These are phyloP conservation scores for Crucibulum laeve DNA, from an alignment of 768 basidiomycete genomes.

Conservation along the genomic window DNA sequence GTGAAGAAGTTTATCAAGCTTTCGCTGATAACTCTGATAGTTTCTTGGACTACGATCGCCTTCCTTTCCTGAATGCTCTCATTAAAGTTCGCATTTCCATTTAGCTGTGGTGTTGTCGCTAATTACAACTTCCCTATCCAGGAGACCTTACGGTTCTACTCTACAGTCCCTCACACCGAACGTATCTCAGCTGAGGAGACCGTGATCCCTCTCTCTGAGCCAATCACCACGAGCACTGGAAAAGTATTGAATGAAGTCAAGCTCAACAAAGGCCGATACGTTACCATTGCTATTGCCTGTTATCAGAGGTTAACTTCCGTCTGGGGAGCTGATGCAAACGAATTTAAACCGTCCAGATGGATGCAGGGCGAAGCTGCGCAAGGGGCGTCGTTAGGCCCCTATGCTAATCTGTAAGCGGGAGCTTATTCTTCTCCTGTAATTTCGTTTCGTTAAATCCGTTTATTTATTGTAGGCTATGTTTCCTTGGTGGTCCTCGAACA, in stretches of 20 bases:
- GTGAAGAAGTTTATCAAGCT: not conserved
- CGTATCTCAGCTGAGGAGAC: not conserved
- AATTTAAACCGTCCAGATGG: not conserved
- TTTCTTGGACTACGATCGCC: not conserved
- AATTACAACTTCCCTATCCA: not conserved
- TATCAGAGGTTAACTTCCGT: not conserved
- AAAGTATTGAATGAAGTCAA: not conserved
- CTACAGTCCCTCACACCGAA: not conserved
- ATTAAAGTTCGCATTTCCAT: too few species aligned
- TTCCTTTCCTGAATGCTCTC: not conserved
- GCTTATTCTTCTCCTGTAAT: too few species aligned
- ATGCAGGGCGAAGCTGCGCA: not conserved
- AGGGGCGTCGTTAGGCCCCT: not conserved
- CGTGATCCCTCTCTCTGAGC: not conserved
- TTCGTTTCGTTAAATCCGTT: not conserved
- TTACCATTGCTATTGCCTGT: not conserved
- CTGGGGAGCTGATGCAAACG: not conserved
- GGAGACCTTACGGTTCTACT: not conserved
- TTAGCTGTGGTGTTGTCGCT: too few species aligned
- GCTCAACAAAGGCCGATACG: not conserved
- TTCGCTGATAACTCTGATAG: not conserved
- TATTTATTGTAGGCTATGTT: not conserved
- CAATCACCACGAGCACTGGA: not conserved
- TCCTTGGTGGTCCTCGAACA: not conserved
- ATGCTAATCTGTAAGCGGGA: not conserved